phyloP scores from a whole-genome alignment of 345 rosid genomes.

The Fremontodendron californicum region DNA sequence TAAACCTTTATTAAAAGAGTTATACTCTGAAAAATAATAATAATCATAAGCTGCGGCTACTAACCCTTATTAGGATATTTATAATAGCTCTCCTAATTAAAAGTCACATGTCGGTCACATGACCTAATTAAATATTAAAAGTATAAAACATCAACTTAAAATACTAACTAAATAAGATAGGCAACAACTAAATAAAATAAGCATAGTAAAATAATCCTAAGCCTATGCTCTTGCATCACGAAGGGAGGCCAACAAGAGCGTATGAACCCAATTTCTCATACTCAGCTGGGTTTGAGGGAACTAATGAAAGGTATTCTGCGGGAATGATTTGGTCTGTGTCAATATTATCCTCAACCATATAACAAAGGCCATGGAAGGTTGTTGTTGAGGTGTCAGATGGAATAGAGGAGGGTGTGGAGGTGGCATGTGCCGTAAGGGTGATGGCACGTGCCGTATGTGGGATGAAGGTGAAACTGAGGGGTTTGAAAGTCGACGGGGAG shows the following conservation, averaged over 20 bases:
- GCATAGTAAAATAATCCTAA: no score
- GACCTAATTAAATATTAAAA: no score
- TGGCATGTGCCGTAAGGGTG: constrained; percentile 20
- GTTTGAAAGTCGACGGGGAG: not conserved
- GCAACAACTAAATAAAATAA: no score
- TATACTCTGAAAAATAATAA: no score
- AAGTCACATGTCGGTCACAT: no score
- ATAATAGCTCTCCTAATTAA: no score
- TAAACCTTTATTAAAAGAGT: no score
- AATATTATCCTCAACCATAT: constrained; percentile 88
- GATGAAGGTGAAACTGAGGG: not conserved
- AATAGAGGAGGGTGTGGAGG: constrained; percentile 24
- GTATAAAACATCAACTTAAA: no score
- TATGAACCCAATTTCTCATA: constrained; percentile 84
- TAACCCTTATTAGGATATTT: no score
- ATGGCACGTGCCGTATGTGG: not conserved
- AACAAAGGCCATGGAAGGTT: constrained; percentile 80
- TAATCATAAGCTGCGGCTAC: no score
- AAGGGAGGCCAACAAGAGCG: constrained; percentile 78
- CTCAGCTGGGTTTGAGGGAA: constrained; percentile 80
- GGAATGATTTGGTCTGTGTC: constrained; percentile 98
- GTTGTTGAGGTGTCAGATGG: constrained; percentile 20
- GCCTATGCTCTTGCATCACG: no score
- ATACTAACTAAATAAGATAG: no score
- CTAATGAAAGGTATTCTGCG: constrained; percentile 79